A percentile compares a stretch with the other conserved stretches of the same genome.
These are phyloP conservation scores for Sporisorium graminicola DNA, from an alignment of 1,284 basidiomycete genomes.

Conservation along the genomic window DNA sequence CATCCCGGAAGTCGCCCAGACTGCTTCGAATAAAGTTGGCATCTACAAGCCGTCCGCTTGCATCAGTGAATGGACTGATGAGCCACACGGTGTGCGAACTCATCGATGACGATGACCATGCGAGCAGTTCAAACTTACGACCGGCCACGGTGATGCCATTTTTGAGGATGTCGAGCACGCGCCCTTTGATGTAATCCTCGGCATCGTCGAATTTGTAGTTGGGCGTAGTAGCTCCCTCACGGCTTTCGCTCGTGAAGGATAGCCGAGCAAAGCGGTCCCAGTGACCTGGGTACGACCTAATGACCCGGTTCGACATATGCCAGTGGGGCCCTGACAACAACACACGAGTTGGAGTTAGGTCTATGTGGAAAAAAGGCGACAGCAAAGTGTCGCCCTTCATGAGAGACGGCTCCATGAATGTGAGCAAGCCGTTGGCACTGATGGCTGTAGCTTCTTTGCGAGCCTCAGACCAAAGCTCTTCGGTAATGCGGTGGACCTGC, in stretches of 20 bases:
- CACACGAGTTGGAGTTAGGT: conserved; percentile 30
- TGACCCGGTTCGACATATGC: conserved; percentile 45
- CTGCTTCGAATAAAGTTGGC: conserved; percentile 27
- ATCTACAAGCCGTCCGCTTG: conserved; percentile 8
- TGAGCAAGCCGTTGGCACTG: conserved; percentile 2
- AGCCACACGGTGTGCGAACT: conserved; percentile 40
- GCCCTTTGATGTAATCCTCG: conserved; percentile 16
- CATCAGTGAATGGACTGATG: conserved; percentile 22
- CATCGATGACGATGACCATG: conserved; percentile 43
- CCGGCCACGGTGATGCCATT: conserved; percentile 29
- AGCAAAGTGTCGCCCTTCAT: conserved; percentile 11
- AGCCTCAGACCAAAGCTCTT: conserved; percentile 15
- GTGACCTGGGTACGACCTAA: conserved; percentile 21
- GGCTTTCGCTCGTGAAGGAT: conserved; percentile 33
- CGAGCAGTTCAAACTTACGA: conserved; percentile 33
- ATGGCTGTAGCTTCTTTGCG: conserved; percentile 8
- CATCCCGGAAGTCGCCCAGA: conserved; percentile 40
- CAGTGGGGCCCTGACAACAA: conserved; percentile 33
- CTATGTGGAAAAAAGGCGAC: conserved; percentile 22
- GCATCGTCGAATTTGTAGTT: conserved; percentile 27
- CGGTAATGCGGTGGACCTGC: conserved; percentile 1
- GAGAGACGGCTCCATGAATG: conserved; percentile 4
- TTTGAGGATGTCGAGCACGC: conserved; percentile 28
- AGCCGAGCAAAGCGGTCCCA: conserved; percentile 42
- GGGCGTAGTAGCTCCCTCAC: conserved; percentile 28